Percentiles rank a stretch among this genome's conserved stretches.
These are phyloP conservation scores for Lactarius akahatsu DNA, from an alignment of 768 basidiomycete genomes.

Conservation along the genomic window DNA sequence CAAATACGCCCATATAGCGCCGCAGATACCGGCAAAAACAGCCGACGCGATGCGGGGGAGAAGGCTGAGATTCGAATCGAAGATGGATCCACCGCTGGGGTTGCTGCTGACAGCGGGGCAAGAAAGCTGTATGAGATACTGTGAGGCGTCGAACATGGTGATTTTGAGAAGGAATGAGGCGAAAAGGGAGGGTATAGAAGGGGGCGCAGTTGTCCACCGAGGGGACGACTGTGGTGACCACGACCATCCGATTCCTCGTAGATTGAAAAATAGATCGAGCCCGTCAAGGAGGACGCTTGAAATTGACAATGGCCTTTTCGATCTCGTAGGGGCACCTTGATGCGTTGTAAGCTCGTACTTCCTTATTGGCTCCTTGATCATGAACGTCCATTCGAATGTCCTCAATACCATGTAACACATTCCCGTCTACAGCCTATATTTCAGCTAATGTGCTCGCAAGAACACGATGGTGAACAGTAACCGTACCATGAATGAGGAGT, in stretches of 20 bases:
- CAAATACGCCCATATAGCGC: constrained; percentile 18
- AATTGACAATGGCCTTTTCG: not conserved
- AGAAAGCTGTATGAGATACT: constrained; percentile 1
- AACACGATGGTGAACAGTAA: not conserved
- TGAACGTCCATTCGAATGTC: not conserved
- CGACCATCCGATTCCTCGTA: constrained; percentile 11
- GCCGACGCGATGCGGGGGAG: not conserved
- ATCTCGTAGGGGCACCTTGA: not conserved
- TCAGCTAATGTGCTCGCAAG: not conserved
- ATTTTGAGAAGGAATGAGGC: not conserved
- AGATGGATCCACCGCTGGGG: not conserved
- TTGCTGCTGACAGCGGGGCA: not conserved
- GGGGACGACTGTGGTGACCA: constrained; percentile 1
- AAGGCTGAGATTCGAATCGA: too few relatives aligned
- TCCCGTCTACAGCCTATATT: not conserved
- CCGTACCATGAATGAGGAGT: constrained; percentile 7
- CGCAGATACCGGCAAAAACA: constrained; percentile 8
- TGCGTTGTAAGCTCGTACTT: too few relatives aligned
- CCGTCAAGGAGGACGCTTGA: constrained; percentile 18
- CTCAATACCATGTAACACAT: not conserved
- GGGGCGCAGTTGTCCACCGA: not conserved
- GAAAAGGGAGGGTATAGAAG: not conserved
- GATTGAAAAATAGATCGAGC: constrained; percentile 11
- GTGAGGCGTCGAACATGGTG: constrained; percentile 7
- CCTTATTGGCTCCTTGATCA: too few relatives aligned